Conservation (phyloP, 306 rosid species). For the Carpinus fangiana region DNA sequence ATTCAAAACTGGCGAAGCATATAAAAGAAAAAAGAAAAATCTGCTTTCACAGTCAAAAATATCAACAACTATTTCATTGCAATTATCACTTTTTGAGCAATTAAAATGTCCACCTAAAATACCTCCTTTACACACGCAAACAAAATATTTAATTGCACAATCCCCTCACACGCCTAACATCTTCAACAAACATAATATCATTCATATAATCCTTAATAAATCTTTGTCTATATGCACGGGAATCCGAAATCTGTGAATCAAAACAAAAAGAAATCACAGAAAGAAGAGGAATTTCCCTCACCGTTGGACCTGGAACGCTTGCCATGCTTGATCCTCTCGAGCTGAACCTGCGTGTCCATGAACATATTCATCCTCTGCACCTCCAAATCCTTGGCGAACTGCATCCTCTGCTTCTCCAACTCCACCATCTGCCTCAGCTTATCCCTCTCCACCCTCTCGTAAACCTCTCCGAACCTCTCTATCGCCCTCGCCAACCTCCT, state of each 20-base stretch:
- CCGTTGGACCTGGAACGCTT: conserved; percentile 78
- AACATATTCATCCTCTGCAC: conserved; percentile 87
- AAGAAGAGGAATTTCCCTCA: conserved; percentile 33
- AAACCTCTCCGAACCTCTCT: conserved; percentile 76
- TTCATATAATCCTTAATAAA: not conserved
- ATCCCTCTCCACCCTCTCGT: conserved; percentile 82
- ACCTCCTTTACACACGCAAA: not conserved
- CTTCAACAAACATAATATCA: conserved; percentile 3
- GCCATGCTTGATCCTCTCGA: conserved; percentile 86
- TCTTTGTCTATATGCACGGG: not conserved
- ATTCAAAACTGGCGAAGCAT: conserved; percentile 26
- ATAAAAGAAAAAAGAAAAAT: not conserved
- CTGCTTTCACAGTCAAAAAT: conserved; percentile 26
- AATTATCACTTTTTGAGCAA: conserved; percentile 17
- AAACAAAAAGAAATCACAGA: not conserved
- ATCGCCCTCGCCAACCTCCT: conserved; percentile 77
- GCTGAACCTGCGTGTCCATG: conserved; percentile 89
- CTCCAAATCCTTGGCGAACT: conserved; percentile 86
- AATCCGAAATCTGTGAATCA: not conserved
- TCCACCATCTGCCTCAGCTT: conserved; percentile 92
- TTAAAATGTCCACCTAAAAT: conserved; percentile 15
- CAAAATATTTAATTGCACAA: conserved; percentile 17
- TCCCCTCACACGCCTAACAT: conserved; percentile 17
- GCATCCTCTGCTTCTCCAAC: conserved; percentile 94
- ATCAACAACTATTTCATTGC: conserved; percentile 20